Percentiles rank a stretch among this genome's conserved stretches.
These are phyloP conservation scores for Pyrus hybrid DNA, from an alignment of 331 rosid species.

Conservation along the genomic window DNA sequence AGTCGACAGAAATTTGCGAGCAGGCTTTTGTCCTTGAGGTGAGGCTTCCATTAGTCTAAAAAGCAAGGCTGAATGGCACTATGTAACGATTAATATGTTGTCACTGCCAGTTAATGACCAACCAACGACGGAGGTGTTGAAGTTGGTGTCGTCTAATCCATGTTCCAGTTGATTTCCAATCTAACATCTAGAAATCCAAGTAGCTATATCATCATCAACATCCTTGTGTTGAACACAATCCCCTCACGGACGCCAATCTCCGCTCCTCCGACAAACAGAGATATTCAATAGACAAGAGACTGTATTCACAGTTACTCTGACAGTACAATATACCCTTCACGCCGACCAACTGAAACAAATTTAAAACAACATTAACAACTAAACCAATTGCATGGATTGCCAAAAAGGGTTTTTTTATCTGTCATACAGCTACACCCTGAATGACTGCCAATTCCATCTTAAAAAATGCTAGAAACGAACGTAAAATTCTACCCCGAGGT, in stretches of 20 bases:
- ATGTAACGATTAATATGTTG: slow-evolving; percentile 6
- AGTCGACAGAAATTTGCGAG: slow-evolving; percentile 31
- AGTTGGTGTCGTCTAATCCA: slow-evolving; percentile 31
- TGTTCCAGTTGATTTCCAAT: not conserved
- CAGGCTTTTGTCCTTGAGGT: slow-evolving; percentile 56
- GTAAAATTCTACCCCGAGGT: not conserved
- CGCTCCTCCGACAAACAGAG: slow-evolving; percentile 15
- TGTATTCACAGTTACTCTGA: slow-evolving; percentile 12
- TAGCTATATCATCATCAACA: slow-evolving; percentile 15
- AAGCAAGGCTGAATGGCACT: not conserved
- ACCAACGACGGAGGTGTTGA: not conserved
- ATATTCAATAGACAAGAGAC: not conserved
- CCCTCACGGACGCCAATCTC: slow-evolving; percentile 19
- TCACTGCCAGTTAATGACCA: not conserved
- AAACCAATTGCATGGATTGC: not conserved
- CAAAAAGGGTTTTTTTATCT: not conserved
- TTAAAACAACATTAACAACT: not conserved
- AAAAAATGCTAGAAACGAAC: not conserved
- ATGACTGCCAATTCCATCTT: not conserved
- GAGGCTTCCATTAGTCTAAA: slow-evolving; percentile 49
- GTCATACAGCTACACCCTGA: not conserved
- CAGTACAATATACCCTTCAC: not conserved
- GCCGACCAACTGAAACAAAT: not conserved
- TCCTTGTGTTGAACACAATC: slow-evolving; percentile 12
- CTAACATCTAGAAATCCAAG: not conserved